phyloP scores from a whole-genome alignment of 495 filamentous ascomycete species.

The Tuber umbilicatum region DNA sequence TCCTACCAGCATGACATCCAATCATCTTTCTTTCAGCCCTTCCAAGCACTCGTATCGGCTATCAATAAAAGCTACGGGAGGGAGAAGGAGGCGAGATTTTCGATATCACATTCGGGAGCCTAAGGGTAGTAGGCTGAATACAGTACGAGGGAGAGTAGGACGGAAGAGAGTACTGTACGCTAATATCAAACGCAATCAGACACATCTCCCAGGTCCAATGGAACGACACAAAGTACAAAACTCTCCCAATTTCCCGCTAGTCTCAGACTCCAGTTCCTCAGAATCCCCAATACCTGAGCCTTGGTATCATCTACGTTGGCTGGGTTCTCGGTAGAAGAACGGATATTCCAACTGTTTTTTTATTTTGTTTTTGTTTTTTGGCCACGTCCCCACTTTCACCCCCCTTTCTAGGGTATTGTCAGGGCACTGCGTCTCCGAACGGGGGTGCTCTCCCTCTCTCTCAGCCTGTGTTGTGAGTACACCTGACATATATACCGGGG shows the following conservation, averaged over 20 bases:
- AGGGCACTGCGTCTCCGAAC: background rate
- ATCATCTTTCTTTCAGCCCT: background rate
- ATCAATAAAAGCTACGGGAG: background rate
- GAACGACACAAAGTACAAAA: slow-evolving; percentile 4
- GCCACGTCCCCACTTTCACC: background rate
- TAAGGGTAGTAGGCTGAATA: background rate
- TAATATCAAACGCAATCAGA: background rate
- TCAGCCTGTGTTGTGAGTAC: background rate
- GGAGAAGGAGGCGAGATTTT: background rate
- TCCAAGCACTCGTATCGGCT: background rate
- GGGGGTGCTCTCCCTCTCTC: background rate
- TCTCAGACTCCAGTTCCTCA: background rate
- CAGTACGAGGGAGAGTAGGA: background rate
- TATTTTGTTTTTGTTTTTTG: background rate
- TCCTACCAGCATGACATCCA: background rate
- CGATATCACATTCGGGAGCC: background rate
- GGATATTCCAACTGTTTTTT: background rate
- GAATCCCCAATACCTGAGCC: background rate
- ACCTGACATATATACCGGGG: background rate
- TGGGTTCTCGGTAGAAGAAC: background rate
- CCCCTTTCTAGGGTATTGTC: background rate
- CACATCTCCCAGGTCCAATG: background rate
- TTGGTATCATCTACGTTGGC: background rate
- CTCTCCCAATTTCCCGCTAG: background rate
- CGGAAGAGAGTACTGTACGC: background rate